Evolutionary conservation across 768 basidiomycete species (phyloP), one percentile per base, ranked within the genome.

Genomic region (Boletus reticulatus): DNA sequence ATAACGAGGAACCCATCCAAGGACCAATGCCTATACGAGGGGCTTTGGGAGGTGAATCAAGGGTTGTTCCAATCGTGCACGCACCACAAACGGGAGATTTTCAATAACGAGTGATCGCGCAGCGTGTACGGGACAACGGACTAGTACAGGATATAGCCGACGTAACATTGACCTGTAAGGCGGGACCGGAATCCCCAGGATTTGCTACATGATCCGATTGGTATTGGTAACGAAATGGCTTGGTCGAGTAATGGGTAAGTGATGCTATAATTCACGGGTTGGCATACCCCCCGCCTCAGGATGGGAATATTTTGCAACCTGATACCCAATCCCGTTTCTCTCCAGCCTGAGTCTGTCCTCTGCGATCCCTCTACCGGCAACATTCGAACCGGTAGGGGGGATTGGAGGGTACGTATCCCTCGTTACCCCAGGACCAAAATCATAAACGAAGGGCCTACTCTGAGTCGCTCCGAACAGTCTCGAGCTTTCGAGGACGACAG

Each of bases 401-500:
- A 76, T 44, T n/a, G 59, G 56, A 43, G 81, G 79, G 58, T 88
- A 89, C 10, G 87, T 87, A 45, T 77, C 74, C 32, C 70, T 66
- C 3, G 71, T 76, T 14, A 86, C 80, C 11, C 80, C 83, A 9
- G 84, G 82, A 9, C 89, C 89, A 62, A 94, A 92, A 69, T 93
- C 90, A 50, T 85, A 83, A 13, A 91, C 84, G 66, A 91, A 92
- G 7, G 88, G 81, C 43, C 90, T 73, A 59, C 83, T 84, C 66
- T 92, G 84, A 10, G 88, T 92, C 4, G 77, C 89, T 12, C 89
- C 92, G 60, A 87, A 93, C 43, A 92, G 71, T 39, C 92, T 83
- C 16, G 88, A 87, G 58, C 88, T 85, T 68, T 94, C 92, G 20
- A 92, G 73, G 34, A 85, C 67, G 46, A 93, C 67, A 7, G 81